These are phyloP conservation scores for Naganishia cerealis DNA, from an alignment of 1,284 basidiomycete species.

Conservation along the genomic window DNA sequence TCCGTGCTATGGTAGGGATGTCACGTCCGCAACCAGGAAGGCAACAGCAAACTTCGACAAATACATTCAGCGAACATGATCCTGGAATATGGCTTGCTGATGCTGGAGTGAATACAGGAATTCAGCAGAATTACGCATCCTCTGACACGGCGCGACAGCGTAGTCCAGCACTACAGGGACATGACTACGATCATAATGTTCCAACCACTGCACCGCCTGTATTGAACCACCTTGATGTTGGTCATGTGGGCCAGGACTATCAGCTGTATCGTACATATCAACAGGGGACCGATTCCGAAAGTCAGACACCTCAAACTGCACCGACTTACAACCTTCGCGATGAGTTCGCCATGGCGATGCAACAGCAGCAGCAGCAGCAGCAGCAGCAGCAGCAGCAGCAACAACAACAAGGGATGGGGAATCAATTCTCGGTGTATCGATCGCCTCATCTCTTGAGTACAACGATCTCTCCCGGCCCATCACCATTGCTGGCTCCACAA, in stretches of 20 bases:
- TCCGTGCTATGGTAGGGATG: slow-evolving; percentile 21
- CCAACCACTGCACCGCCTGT: slow-evolving; percentile 15
- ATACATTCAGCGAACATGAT: slow-evolving; percentile 1
- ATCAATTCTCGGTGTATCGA: slow-evolving; percentile 23
- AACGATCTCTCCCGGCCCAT: slow-evolving; percentile 18
- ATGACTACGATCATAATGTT: slow-evolving; percentile 18
- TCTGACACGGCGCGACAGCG: not conserved
- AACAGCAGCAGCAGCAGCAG: slow-evolving; percentile 2
- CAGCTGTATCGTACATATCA: not conserved
- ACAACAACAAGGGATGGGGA: slow-evolving; percentile 11
- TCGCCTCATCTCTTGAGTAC: slow-evolving; percentile 8
- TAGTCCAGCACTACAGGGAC: not conserved
- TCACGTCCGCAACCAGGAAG: not conserved
- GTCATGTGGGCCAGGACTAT: not conserved
- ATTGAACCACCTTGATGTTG: not conserved
- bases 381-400: not conserved
- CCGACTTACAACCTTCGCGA: not conserved
- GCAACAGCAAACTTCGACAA: not conserved
- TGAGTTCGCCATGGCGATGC: not conserved
- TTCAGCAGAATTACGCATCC: not conserved
- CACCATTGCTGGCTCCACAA: slow-evolving; percentile 13
- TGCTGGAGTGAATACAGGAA: not conserved
- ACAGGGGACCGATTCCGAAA: not conserved
- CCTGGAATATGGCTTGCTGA: slow-evolving; percentile 18
- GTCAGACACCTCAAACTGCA: slow-evolving; percentile 3